Percentiles rank a stretch among this genome's conserved stretches.
These are phyloP conservation scores for Candida pseudofarinosa DNA, from an alignment of 805 yeast species.

Conservation along the genomic window DNA sequence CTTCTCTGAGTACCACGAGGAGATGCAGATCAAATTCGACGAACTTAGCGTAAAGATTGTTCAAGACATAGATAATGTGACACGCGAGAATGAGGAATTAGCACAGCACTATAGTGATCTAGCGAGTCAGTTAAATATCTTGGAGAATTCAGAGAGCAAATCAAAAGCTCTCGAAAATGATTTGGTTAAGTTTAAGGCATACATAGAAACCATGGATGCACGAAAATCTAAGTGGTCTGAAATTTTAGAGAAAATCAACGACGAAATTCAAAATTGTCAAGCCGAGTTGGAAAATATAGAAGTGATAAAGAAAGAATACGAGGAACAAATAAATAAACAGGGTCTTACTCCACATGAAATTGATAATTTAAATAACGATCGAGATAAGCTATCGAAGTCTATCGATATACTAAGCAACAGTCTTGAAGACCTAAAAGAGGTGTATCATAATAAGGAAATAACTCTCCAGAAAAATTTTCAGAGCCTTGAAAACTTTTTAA, in stretches of 20 bases:
- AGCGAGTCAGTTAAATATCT: constrained; percentile 40
- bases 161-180: constrained; percentile 66
- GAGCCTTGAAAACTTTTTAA: constrained; percentile 47
- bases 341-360: constrained; percentile 63
- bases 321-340: constrained; percentile 41
- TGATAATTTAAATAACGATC: constrained; percentile 57
- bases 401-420: constrained; percentile 44
- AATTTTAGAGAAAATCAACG: constrained; percentile 51
- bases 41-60: constrained; percentile 47
- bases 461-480: constrained; percentile 49
- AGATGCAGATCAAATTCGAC: constrained; percentile 55
- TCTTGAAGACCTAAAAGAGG: constrained; percentile 44
- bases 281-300: constrained; percentile 39
- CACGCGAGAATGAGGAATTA: constrained; percentile 37
- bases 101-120: constrained; percentile 37
- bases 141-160: constrained; percentile 53
- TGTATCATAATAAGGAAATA: constrained; percentile 45
- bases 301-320: constrained; percentile 35
- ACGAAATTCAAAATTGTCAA: constrained; percentile 47
- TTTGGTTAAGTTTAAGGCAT: constrained; percentile 64
- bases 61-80: constrained; percentile 40
- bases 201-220: constrained; percentile 62
- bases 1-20: constrained; percentile 49
- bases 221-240: constrained; percentile 62
- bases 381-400: constrained; percentile 53